phyloP scores from a whole-genome alignment of 768 basidiomycete genomes.

The Mycena belliarum region DNA sequence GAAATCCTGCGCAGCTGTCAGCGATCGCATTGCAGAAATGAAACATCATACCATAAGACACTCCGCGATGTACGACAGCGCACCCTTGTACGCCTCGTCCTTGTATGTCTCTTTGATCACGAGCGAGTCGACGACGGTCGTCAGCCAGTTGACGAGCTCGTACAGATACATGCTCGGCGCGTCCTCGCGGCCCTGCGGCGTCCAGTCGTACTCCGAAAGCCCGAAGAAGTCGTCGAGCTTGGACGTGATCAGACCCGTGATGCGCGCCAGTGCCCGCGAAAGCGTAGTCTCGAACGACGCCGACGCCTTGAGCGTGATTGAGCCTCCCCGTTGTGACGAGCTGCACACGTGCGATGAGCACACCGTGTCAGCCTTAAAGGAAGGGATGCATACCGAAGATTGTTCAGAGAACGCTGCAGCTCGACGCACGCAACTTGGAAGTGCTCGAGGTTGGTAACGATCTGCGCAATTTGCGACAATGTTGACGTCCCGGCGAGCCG shows the following conservation, averaged over 20 bases:
- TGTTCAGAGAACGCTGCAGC: constrained; percentile 81
- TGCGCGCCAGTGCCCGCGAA: constrained; percentile 67
- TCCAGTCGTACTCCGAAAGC: constrained; percentile 94
- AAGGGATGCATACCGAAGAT: constrained; percentile 58
- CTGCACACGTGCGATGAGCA: constrained; percentile 39
- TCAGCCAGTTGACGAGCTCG: constrained; percentile 95
- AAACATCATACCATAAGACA: constrained; percentile 83
- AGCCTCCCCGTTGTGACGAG: constrained; percentile 80
- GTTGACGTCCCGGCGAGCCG: constrained; percentile 76
- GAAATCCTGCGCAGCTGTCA: constrained; percentile 57
- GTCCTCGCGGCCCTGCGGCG: constrained; percentile 65
- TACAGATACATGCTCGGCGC: constrained; percentile 93
- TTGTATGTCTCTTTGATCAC: constrained; percentile 83
- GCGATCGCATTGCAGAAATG: background rate
- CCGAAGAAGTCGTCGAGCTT: constrained; percentile 97
- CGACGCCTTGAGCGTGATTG: constrained; percentile 66
- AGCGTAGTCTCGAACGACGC: constrained; percentile 71
- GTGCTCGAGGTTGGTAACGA: constrained; percentile 90
- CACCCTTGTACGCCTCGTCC: constrained; percentile 86
- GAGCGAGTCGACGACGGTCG: constrained; percentile 90
- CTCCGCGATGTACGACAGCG: constrained; percentile 84
- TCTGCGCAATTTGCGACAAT: constrained; percentile 89
- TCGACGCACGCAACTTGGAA: constrained; percentile 85
- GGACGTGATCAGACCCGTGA: constrained; percentile 80
- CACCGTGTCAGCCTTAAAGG: background rate